Percentiles rank a stretch among this genome's conserved stretches.
Evolutionary conservation across 495 filamentous ascomycete species (phyloP).

Genomic region (Opeltia flavorubescens): DNA sequence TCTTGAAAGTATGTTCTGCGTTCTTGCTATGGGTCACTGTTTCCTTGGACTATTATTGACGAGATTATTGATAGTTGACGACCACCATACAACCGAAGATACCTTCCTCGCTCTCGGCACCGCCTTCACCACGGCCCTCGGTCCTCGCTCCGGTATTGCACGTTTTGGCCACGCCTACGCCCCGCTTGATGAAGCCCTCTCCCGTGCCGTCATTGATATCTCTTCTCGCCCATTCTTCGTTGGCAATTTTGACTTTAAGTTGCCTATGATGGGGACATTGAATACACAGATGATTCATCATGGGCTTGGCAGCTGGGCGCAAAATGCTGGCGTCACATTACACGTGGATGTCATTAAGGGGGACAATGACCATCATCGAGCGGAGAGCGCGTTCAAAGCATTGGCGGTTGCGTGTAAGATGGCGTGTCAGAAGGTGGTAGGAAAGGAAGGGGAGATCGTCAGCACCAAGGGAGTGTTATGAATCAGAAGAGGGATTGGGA

Average conservation of each 20-base stretch:
- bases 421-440: conserved; percentile 59
- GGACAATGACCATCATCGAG: conserved; percentile 89
- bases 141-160: conserved; percentile 60
- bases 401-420: conserved; percentile 68
- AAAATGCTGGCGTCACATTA: conserved; percentile 77
- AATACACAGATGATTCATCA: conserved; percentile 96
- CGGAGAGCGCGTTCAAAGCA: conserved; percentile 96
- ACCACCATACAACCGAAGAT: conserved; percentile 97
- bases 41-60: too few species aligned
- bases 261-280: conserved; percentile 86
- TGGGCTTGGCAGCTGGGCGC: conserved; percentile 84
- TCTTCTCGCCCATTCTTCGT: conserved; percentile 80
- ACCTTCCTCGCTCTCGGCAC: conserved; percentile 78
- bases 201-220: conserved; percentile 85
- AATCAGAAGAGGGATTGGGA: too few species aligned
- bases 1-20: conserved; percentile 63
- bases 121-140: conserved; percentile 68
- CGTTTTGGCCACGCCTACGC: conserved; percentile 85
- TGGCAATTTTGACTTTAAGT: conserved; percentile 61
- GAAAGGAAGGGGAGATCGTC: conserved; percentile 76
- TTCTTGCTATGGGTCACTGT: not conserved
- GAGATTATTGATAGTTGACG: conserved; percentile 55
- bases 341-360: conserved; percentile 84
- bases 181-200: conserved; percentile 89
- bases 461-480: conserved; percentile 82